Conservation (phyloP, 1,284 basidiomycete species). For the Pascua sp. region DNA sequence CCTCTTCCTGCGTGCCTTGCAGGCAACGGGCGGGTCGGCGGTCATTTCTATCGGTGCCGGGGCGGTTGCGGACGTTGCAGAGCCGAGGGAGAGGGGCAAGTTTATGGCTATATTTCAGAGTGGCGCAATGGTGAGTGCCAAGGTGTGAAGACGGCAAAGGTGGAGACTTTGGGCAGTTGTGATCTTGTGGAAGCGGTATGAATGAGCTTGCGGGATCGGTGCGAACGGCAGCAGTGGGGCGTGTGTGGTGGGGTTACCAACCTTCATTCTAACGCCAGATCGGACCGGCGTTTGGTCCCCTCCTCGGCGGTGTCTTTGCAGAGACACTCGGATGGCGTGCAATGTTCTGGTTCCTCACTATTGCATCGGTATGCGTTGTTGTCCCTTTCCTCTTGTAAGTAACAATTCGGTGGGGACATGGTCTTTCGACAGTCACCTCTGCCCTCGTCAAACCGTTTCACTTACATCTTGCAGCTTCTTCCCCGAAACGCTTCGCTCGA, state of each 20-base stretch:
- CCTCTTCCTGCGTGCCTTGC: constrained; percentile 41
- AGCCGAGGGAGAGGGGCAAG: constrained; percentile 45
- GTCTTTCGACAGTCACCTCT: background rate
- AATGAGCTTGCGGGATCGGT: constrained; percentile 1
- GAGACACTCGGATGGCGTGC: constrained; percentile 20
- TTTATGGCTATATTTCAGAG: constrained; percentile 40
- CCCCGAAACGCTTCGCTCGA: constrained; percentile 46
- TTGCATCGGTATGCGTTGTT: constrained; percentile 6
- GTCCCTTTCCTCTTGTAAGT: constrained; percentile 28
- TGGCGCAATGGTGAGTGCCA: too few relatives aligned
- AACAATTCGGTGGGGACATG: background rate
- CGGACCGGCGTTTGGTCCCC: constrained; percentile 19
- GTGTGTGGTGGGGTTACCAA: too few relatives aligned
- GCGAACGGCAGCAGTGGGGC: too few relatives aligned
- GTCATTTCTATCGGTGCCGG: constrained; percentile 47
- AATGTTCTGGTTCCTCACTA: constrained; percentile 40
- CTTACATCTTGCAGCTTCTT: constrained; percentile 25
- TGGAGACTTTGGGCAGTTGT: background rate
- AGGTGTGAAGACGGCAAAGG: too few relatives aligned
- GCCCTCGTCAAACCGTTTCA: too few relatives aligned
- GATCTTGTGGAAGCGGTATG: background rate
- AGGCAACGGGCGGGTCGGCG: constrained; percentile 45
- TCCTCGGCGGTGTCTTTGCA: constrained; percentile 33
- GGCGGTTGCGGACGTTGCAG: constrained; percentile 43
- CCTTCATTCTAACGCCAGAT: background rate